Evolutionary conservation across 2,329 filamentous ascomycete species (phyloP).

Genomic region (Calonectria honghensis): DNA sequence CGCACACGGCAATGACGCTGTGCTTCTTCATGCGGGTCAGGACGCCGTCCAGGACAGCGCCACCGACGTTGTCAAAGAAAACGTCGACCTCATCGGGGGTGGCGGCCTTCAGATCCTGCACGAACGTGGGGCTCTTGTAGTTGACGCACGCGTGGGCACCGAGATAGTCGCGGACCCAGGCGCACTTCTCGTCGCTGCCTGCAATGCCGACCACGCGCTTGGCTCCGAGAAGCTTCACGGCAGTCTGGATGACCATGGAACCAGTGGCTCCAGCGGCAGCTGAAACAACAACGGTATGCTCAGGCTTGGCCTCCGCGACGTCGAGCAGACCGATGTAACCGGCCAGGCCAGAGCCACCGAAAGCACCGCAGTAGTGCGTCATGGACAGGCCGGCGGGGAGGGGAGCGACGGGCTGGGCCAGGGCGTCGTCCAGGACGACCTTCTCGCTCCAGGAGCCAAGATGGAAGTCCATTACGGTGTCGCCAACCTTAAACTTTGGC

Average conservation of each 20-base stretch:
- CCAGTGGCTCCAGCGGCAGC: constrained; percentile 56
- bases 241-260: constrained; percentile 57
- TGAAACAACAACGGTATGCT: constrained; percentile 55
- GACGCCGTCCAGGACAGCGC: constrained; percentile 53
- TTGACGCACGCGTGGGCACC: constrained; percentile 55
- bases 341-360: constrained; percentile 54
- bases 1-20: constrained; percentile 54
- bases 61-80: constrained; percentile 57
- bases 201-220: constrained; percentile 57
- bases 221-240: constrained; percentile 53
- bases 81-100: constrained; percentile 56
- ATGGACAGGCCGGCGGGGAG: constrained; percentile 51
- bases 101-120: constrained; percentile 53
- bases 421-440: constrained; percentile 52
- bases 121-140: constrained; percentile 57
- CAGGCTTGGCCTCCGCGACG: constrained; percentile 53
- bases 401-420: constrained; percentile 51
- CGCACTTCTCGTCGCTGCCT: constrained; percentile 54
- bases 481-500: constrained; percentile 52
- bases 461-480: constrained; percentile 56
- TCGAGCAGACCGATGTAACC: constrained; percentile 53
- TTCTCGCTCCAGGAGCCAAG: constrained; percentile 56
- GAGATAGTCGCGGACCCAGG: constrained; percentile 54
- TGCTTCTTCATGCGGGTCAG: constrained; percentile 55
- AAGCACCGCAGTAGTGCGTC: constrained; percentile 56